Conservation (phyloP, 176 grass and related monocot genomes). For the Poa annua region DNA sequence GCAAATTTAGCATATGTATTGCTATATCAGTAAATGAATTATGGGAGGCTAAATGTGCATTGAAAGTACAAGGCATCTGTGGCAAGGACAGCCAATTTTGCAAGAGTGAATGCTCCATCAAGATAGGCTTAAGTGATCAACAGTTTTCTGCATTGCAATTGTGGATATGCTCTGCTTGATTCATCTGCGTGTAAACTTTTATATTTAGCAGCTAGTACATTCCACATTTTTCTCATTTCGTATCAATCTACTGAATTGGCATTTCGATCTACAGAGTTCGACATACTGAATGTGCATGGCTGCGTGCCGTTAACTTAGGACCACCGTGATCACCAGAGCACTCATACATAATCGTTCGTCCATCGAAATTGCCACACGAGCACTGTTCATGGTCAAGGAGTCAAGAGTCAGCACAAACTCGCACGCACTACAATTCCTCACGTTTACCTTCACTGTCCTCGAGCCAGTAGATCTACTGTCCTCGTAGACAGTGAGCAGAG, state of each 20-base stretch:
- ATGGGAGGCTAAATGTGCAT: not conserved
- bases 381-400: not conserved
- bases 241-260: not conserved
- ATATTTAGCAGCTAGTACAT: too few species aligned
- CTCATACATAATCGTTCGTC: not conserved
- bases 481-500: not conserved
- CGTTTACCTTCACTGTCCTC: slow-evolving; percentile 16
- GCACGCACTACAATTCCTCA: slow-evolving; percentile 36
- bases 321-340: slow-evolving; percentile 13
- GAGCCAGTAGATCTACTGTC: slow-evolving; percentile 41
- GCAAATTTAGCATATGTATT: not conserved
- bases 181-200: not conserved
- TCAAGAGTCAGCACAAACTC: slow-evolving; percentile 3
- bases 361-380: not conserved
- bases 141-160: not conserved
- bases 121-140: not conserved
- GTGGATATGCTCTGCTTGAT: too few species aligned
- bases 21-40: not conserved
- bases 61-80: not conserved
- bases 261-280: too few species aligned
- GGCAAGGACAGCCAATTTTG: not conserved
- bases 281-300: not conserved
- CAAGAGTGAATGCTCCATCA: slow-evolving; percentile 14
- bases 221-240: not conserved
- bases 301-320: not conserved